Evolutionary conservation across 2,329 filamentous ascomycete genomes (phyloP).

Genomic region (Orbilia quercus): DNA sequence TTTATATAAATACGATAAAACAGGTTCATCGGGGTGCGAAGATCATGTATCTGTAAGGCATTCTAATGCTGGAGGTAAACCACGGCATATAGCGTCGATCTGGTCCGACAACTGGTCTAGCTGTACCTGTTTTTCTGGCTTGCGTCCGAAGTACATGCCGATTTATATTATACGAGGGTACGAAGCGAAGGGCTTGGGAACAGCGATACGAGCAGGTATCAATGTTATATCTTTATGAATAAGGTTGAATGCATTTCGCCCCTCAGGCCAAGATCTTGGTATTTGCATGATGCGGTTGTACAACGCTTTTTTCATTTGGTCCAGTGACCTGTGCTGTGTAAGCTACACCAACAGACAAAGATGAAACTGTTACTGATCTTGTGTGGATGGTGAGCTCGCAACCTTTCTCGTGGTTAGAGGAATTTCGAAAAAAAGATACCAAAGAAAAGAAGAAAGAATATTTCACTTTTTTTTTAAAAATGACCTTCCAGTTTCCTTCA

Average conservation of each 20-base stretch:
- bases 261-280: slow-evolving; percentile 3
- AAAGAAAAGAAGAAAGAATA: too few relatives aligned
- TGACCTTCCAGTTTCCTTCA: too few relatives aligned
- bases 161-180: too few relatives aligned
- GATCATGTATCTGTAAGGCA: background rate
- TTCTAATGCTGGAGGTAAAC: too few relatives aligned
- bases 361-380: background rate
- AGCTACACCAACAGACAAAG: background rate
- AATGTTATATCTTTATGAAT: slow-evolving; percentile 1
- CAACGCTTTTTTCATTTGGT: background rate
- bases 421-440: background rate
- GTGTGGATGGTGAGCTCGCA: background rate
- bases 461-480: too few relatives aligned
- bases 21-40: background rate
- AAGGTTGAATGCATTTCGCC: slow-evolving; percentile 26
- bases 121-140: background rate
- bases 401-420: background rate
- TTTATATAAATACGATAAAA: background rate
- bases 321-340: slow-evolving; percentile 1
- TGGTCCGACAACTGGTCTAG: background rate
- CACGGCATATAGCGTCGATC: too few relatives aligned
- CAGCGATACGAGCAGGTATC: background rate
- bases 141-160: background rate
- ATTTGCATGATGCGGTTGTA: background rate
- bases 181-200: slow-evolving; percentile 3